Conservation (phyloP, 345 rosid genomes). For the Pistacia vera region DNA sequence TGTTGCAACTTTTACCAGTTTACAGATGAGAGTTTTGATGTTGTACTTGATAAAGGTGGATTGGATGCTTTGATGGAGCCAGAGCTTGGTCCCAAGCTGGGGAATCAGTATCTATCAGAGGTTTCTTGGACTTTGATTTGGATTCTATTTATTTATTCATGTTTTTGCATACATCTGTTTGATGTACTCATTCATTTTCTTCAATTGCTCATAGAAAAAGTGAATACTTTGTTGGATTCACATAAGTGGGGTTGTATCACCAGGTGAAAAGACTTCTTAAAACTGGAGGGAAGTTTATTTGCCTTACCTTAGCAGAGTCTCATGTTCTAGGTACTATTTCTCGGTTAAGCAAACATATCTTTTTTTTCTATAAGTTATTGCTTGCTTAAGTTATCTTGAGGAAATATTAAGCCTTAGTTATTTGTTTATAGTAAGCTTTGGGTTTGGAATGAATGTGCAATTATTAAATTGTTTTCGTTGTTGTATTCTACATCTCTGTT, state of each 20-base stretch:
- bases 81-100: conserved; percentile 70
- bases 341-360: background rate
- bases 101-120: conserved; percentile 80
- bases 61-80: conserved; percentile 99
- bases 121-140: conserved; percentile 30
- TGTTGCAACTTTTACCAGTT: conserved; percentile 44
- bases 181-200: background rate
- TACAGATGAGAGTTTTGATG: conserved; percentile 55
- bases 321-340: conserved; percentile 77
- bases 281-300: conserved; percentile 75
- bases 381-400: background rate
- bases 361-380: background rate
- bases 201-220: background rate
- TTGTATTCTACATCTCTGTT: conserved; percentile 4
- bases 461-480: conserved; percentile 4
- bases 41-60: conserved; percentile 91
- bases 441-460: background rate
- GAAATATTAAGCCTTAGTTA: background rate
- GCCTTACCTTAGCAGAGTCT: conserved; percentile 86
- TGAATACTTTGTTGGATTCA: conserved; percentile 15
- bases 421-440: conserved; percentile 5
- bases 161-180: background rate
- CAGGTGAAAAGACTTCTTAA: conserved; percentile 84
- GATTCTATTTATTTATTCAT: background rate
- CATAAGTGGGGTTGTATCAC: conserved; percentile 2